Base-by-base conservation (phyloP, 2,329 filamentous ascomycete genomes). In the Leptographium lundbergii region DNA sequence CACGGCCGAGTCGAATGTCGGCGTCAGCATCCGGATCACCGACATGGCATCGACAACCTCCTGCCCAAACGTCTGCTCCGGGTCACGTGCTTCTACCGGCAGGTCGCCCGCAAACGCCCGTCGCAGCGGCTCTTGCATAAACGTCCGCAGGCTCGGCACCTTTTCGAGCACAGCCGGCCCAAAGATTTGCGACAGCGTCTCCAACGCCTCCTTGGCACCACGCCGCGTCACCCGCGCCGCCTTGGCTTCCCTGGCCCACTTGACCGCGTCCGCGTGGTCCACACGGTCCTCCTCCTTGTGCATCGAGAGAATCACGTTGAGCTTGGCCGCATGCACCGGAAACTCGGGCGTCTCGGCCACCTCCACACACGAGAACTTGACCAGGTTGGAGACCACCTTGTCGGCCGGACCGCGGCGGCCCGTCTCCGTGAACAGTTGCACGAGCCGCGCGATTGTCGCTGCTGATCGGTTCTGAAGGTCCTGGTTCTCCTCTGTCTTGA, bases 311-410 rank as follows among this genome's bases (percentile, higher is more conserved):
- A 99, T 94, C 17, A 87, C 86, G 63, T 85, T 84, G 53, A 86
- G 88, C 67, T 95, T 86, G 51, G 77, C 71, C 1, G 87, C 88
- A 67, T 97, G 94, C 32, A 88, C 86, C 5, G 86, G 84, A 69
- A 97, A 97, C 67, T 97, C 94, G 0, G 94, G 94, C 0, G 95
- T 99, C 71, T 99, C 95, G 0, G 94, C 92, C 1, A 95, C 95
- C 69, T 99, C 94, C 67, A 96, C 90, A 68, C 94, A 99, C 63
- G 91, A 96, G 72, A 96, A 99, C 69, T 96, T 97, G 74, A 95
- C 89, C 57, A 99, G 73, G 68, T 99, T 99, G 54, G 89, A 86
- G 32, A 97, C 91, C 17, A 99, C 88, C 74, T 99, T 99, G 70
- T 96, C 91, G 19, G 94, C 91, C 14, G 95, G 90, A 19, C 86